A percentile compares a stretch with the other conserved stretches of the same genome.
phyloP scores from a whole-genome alignment of 1,139 yeast genomes.

The Suhomyces panamericanus region DNA sequence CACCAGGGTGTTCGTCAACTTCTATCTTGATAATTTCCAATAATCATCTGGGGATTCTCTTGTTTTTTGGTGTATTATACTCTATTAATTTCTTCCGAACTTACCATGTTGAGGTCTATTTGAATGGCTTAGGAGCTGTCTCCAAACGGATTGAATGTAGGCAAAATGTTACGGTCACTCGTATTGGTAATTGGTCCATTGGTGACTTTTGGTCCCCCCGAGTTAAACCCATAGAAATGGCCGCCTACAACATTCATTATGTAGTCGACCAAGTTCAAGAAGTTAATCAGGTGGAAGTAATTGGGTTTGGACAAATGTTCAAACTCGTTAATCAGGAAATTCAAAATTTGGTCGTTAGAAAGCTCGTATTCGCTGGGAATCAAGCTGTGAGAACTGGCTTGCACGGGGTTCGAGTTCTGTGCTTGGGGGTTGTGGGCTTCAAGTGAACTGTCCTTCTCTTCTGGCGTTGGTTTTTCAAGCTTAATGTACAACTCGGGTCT shows the following conservation, averaged over 20 bases:
- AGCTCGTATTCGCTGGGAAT: slow-evolving; percentile 46
- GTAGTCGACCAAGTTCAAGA: slow-evolving; percentile 37
- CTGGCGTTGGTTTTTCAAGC: slow-evolving; percentile 8
- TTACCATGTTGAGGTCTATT: slow-evolving; percentile 7
- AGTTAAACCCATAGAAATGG: slow-evolving; percentile 45
- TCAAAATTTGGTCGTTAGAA: slow-evolving; percentile 42
- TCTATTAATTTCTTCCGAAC: slow-evolving; percentile 14
- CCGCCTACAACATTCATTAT: slow-evolving; percentile 39
- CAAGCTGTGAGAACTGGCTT: slow-evolving; percentile 3
- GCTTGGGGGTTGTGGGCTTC: neutral
- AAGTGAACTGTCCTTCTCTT: slow-evolving; percentile 2
- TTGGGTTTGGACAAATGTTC: slow-evolving; percentile 36
- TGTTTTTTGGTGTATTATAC: slow-evolving; percentile 4
- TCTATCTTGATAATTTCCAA: slow-evolving; percentile 2
- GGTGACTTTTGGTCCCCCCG: slow-evolving; percentile 9
- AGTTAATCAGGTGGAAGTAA: slow-evolving; percentile 46
- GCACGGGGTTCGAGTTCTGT: neutral
- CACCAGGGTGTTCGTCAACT: neutral
- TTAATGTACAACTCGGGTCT: slow-evolving; percentile 34
- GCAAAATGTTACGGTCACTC: slow-evolving; percentile 19
- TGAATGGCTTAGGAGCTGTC: slow-evolving; percentile 15
- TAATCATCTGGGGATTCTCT: neutral
- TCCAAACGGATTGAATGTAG: slow-evolving; percentile 36
- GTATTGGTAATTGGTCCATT: neutral
- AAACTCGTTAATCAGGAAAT: slow-evolving; percentile 42